These are phyloP conservation scores for Phytophthora cryptogea DNA, from an alignment of 352 stramenopile species.

Conservation along the genomic window DNA sequence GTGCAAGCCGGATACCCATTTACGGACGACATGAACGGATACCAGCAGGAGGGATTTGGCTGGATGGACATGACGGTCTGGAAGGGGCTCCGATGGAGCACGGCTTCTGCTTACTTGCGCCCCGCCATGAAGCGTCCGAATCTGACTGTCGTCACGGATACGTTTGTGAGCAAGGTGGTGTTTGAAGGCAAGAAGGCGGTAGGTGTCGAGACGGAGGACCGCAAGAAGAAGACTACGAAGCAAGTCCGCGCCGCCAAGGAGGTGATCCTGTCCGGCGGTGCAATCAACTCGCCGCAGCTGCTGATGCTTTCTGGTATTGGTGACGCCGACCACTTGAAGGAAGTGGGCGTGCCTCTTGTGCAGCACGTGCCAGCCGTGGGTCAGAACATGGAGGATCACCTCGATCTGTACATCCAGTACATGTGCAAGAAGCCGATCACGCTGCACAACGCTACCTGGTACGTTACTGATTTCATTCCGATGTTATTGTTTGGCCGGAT, in stretches of 20 bases:
- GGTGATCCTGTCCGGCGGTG: constrained; percentile 82
- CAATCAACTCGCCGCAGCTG: constrained; percentile 85
- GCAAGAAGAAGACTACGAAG: no score
- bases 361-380: constrained; percentile 76
- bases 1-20: constrained; percentile 78
- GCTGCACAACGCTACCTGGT: constrained; percentile 81
- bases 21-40: constrained; percentile 87
- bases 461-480: constrained; percentile 9
- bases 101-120: constrained; percentile 64
- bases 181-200: constrained; percentile 75
- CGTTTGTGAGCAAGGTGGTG: constrained; percentile 76
- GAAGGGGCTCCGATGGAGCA: constrained; percentile 82
- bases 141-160: constrained; percentile 73
- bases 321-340: constrained; percentile 62
- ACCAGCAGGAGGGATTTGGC: constrained; percentile 83
- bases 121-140: constrained; percentile 59
- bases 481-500: constrained; percentile 4
- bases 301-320: constrained; percentile 86
- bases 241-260: constrained; percentile 71
- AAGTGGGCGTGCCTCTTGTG: constrained; percentile 70
- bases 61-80: constrained; percentile 88
- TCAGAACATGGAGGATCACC: constrained; percentile 86
- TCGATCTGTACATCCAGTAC: constrained; percentile 86
- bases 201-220: constrained; percentile 66
- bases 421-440: constrained; percentile 86